phyloP scores from a whole-genome alignment of 75 land plant species.

The Picea sitchensis region DNA sequence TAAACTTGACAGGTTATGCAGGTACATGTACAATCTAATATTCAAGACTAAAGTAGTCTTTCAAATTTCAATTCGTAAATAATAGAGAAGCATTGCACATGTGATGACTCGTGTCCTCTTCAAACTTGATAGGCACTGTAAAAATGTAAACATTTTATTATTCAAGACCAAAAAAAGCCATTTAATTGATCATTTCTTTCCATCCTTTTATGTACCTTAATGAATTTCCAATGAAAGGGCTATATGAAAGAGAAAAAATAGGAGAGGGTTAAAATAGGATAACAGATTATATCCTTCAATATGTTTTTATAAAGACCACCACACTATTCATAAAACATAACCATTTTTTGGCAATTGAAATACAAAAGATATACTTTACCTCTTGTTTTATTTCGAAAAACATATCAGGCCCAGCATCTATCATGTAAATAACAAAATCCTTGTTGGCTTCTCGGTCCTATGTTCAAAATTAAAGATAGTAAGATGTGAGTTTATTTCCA shows the following conservation, averaged over 20 bases:
- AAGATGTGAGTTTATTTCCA: background rate
- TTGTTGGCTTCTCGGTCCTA: constrained; percentile 61
- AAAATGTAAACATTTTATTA: background rate
- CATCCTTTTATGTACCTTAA: background rate
- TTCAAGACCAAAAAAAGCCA: too few relatives aligned
- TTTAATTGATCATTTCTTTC: background rate
- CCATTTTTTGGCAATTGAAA: background rate
- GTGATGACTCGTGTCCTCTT: background rate
- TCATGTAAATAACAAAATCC: constrained; percentile 70
- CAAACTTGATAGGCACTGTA: background rate
- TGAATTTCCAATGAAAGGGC: background rate
- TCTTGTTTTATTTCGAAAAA: constrained; percentile 34
- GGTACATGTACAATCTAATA: too few relatives aligned
- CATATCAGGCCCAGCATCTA: constrained; percentile 93
- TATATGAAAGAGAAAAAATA: background rate
- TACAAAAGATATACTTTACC: constrained; percentile 31
- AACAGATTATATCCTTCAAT: too few relatives aligned
- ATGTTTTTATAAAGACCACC: too few relatives aligned
- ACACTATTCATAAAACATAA: background rate
- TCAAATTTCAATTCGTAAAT: too few relatives aligned
- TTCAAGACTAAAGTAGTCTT: too few relatives aligned
- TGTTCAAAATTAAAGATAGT: background rate
- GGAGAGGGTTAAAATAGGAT: background rate
- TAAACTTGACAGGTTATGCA: too few relatives aligned
- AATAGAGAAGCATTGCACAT: background rate